Base-by-base conservation (phyloP, 257 asterid species). In the Gentiana dahurica region DNA sequence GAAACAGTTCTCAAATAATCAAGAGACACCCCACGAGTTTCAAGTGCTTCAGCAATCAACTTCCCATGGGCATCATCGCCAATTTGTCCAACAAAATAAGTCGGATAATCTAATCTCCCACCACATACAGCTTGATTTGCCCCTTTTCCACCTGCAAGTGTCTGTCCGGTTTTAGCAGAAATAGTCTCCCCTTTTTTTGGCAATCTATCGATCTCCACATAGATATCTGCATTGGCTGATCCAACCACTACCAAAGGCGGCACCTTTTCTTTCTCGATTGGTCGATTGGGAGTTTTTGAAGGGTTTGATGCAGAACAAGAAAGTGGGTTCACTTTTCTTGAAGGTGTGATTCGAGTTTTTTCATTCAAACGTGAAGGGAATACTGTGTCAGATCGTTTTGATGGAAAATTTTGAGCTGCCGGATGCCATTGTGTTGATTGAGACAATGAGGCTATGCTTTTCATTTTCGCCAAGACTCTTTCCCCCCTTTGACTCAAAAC, bases 71-170 rank as follows among this genome's bases (percentile, higher is more conserved):
- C 94, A 69, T 91, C 98, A 12, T 78, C 73, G 5, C 98, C 98
- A n/a, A 87, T 81, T 47, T 81, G 94, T 2, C 95, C 98, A 67
- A 87, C 59, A 55, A 91, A 91, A 59, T 75, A 87, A 58, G 98
- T 87, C 47, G 96, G 98, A 44, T 83, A 71, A 0, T 55, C 69
- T 64, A 91, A 68, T 36, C 70, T 83, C 2, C 85, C 86, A 36
- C 88, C 94, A 65, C 98, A 91, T 11, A 85, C 95, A 3, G 98
- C 98, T 65, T 91, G 98, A 55, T 91, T 91, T 1, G 98, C 96
- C 54, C 98, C 98, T 62, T 91, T 91, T 0, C 96, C 96, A 12
- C 98, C 98, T 11, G 98, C 94, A 39, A 91, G 68, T 2, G 94
- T 85, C 50, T 81, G 85, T 5, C 95, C 96, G 0, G 77, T 79